These are phyloP conservation scores for Spathaspora sp. DNA, from an alignment of 1,139 yeast species.

Conservation along the genomic window DNA sequence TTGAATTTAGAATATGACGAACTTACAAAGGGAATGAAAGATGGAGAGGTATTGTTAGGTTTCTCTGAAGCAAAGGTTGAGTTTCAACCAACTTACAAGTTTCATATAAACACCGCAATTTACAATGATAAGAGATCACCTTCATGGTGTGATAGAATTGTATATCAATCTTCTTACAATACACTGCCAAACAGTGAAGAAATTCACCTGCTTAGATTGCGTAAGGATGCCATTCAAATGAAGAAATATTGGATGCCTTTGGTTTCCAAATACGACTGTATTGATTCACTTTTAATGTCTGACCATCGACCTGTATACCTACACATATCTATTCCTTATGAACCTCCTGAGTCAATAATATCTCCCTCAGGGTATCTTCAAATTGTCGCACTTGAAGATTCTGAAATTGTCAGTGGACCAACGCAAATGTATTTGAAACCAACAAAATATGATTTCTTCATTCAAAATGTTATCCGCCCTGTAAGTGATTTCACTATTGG, in stretches of 20 bases:
- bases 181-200: constrained; percentile 4
- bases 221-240: constrained; percentile 1
- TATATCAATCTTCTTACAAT: constrained; percentile 53
- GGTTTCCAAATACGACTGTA: constrained; percentile 40
- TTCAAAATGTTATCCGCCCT: constrained; percentile 29
- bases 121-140: constrained; percentile 65
- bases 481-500: constrained; percentile 40
- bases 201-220: constrained; percentile 2
- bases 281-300: constrained; percentile 32
- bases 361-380: constrained; percentile 42
- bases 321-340: constrained; percentile 39
- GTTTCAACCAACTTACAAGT: constrained; percentile 81
- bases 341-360: constrained; percentile 40
- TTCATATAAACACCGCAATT: constrained; percentile 44
- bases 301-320: constrained; percentile 50
- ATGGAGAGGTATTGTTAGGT: constrained; percentile 54
- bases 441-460: constrained; percentile 34
- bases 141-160: constrained; percentile 87
- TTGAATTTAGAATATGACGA: constrained; percentile 51
- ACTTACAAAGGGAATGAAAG: constrained; percentile 42
- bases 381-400: constrained; percentile 21
- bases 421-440: constrained; percentile 47
- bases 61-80: constrained; percentile 61
- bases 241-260: constrained; percentile 20
- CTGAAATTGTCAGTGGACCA: constrained; percentile 33